These are phyloP conservation scores for Wickerhamomyces tratensis DNA, from an alignment of 805 yeast species.

Conservation along the genomic window DNA sequence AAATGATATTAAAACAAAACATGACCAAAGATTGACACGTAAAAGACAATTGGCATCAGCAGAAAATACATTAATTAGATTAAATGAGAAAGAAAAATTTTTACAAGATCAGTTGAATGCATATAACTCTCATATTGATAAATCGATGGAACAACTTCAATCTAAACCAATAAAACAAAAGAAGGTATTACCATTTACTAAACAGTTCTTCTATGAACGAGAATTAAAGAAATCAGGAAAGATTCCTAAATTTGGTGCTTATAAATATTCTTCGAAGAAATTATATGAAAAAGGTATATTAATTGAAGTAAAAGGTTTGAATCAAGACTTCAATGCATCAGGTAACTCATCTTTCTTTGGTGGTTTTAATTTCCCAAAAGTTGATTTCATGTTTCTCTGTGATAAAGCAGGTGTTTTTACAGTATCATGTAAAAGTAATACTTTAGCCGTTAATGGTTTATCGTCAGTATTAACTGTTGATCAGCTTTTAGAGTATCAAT, in stretches of 20 bases:
- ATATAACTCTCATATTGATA: conserved; percentile 38
- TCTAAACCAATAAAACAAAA: conserved; percentile 21
- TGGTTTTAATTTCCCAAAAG: conserved; percentile 49
- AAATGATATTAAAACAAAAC: conserved; percentile 56
- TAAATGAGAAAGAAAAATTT: conserved; percentile 35
- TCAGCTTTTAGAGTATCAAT: conserved; percentile 63
- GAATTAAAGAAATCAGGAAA: conserved; percentile 58
- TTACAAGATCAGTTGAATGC: conserved; percentile 30
- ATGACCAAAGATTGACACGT: conserved; percentile 38
- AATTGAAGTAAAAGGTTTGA: conserved; percentile 46
- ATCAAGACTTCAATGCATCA: conserved; percentile 25
- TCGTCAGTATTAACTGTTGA: conserved; percentile 53
- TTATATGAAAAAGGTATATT: conserved; percentile 66
- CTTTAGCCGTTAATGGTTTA: conserved; percentile 52
- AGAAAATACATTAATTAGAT: conserved; percentile 30
- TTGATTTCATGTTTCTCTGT: conserved; percentile 68
- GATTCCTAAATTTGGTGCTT: conserved; percentile 68
- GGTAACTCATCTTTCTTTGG: conserved; percentile 26
- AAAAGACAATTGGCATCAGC: conserved; percentile 35
- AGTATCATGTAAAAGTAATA: conserved; percentile 67
- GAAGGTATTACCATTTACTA: conserved; percentile 47
- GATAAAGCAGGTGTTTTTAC: conserved; percentile 64
- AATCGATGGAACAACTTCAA: conserved; percentile 40
- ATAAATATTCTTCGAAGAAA: conserved; percentile 66
- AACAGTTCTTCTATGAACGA: conserved; percentile 67